Conservation (phyloP, 768 basidiomycete species). For the Auriscalpium orientale region DNA sequence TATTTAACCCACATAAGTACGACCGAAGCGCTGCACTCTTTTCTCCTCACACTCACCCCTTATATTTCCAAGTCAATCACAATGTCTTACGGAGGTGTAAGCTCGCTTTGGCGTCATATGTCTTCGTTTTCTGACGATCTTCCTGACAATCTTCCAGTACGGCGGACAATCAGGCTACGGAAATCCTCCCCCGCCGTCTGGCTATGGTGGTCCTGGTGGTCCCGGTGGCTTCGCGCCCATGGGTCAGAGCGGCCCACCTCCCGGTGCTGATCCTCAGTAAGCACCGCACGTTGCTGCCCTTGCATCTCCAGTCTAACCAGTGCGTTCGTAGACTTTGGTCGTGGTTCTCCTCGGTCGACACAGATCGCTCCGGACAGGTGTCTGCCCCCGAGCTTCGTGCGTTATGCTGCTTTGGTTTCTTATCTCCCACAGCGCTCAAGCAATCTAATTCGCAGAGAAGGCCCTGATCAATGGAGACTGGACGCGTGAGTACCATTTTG, state of each 20-base stretch:
- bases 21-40: too few relatives aligned
- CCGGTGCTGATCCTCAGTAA: slow-evolving; percentile 72
- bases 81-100: neutral
- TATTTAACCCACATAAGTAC: too few relatives aligned
- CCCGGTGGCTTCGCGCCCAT: slow-evolving; percentile 26
- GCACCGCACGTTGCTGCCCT: slow-evolving; percentile 18
- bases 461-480: slow-evolving; percentile 60
- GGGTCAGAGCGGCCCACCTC: slow-evolving; percentile 30
- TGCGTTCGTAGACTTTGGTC: slow-evolving; percentile 50
- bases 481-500: slow-evolving; percentile 47
- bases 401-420: slow-evolving; percentile 19
- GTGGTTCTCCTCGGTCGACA: slow-evolving; percentile 68
- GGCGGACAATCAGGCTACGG: slow-evolving; percentile 19
- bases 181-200: slow-evolving; percentile 8
- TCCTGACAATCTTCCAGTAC: slow-evolving; percentile 20
- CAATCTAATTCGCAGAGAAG: slow-evolving; percentile 25
- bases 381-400: slow-evolving; percentile 57
- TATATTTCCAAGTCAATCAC: neutral
- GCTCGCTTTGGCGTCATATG: neutral
- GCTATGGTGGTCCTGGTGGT: slow-evolving; percentile 7
- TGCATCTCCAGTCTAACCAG: neutral
- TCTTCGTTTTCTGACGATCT: slow-evolving; percentile 1
- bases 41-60: neutral
- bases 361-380: slow-evolving; percentile 62
- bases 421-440: too few relatives aligned